Percentiles rank a stretch among this genome's conserved stretches.
These are phyloP conservation scores for Lactarius sanguifluus DNA, from an alignment of 768 basidiomycete species.

Conservation along the genomic window DNA sequence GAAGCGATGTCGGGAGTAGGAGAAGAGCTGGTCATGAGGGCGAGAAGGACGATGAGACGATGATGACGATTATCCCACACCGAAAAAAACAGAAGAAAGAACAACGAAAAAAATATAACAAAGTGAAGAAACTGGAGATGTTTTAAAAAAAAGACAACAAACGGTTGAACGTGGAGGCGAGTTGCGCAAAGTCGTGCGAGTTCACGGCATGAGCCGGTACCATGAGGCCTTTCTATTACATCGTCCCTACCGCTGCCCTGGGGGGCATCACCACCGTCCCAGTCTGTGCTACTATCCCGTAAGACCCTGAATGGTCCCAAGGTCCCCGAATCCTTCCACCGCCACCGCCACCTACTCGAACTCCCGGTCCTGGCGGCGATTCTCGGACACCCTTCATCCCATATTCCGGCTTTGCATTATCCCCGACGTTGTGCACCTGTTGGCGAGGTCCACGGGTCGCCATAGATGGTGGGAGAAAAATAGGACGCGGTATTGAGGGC, in stretches of 20 bases:
- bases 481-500: constrained; percentile 63
- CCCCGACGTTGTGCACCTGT: constrained; percentile 17
- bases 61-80: constrained; percentile 12
- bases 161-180: not conserved
- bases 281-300: constrained; percentile 46
- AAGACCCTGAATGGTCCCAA: constrained; percentile 57
- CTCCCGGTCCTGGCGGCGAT: constrained; percentile 27
- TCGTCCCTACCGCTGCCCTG: constrained; percentile 42
- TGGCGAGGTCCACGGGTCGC: constrained; percentile 8
- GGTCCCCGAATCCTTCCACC: constrained; percentile 45
- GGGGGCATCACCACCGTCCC: constrained; percentile 47
- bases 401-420: constrained; percentile 34
- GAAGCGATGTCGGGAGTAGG: constrained; percentile 71
- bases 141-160: not conserved
- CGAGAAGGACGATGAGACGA: constrained; percentile 6
- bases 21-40: constrained; percentile 69
- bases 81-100: constrained; percentile 10
- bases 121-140: constrained; percentile 1
- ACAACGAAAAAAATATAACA: constrained; percentile 6
- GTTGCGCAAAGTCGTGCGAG: not conserved
- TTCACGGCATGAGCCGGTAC: not conserved
- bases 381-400: not conserved
- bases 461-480: constrained; percentile 33
- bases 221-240: not conserved
- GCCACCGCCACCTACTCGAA: constrained; percentile 27